phyloP scores from a whole-genome alignment of 2,329 filamentous ascomycete genomes.

The Verticillium tricorpus region DNA sequence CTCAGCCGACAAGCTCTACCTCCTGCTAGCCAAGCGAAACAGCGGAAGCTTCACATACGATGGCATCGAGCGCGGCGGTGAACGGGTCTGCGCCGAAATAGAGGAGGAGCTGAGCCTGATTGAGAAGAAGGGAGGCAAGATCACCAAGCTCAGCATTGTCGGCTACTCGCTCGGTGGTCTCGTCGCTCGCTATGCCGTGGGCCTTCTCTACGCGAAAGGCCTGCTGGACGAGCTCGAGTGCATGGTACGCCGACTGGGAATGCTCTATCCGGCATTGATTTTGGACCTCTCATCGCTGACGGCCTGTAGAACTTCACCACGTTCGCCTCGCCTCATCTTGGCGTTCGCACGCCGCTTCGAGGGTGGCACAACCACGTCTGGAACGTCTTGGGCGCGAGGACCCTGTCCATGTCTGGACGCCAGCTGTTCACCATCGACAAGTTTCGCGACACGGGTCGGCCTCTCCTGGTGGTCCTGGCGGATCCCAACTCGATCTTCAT shows the following conservation, averaged over 20 bases:
- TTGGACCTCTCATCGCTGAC: constrained; percentile 5
- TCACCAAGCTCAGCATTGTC: constrained; percentile 79
- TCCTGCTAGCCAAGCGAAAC: constrained; percentile 70
- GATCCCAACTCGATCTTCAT: constrained; percentile 86
- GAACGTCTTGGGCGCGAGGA: constrained; percentile 81
- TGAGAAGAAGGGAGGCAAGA: constrained; percentile 59
- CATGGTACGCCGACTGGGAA: constrained; percentile 43
- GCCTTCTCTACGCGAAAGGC: constrained; percentile 75
- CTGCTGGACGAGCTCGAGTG: constrained; percentile 76
- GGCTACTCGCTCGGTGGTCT: constrained; percentile 90
- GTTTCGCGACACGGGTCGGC: constrained; percentile 78
- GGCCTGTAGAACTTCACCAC: constrained; percentile 75
- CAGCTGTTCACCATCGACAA: constrained; percentile 85
- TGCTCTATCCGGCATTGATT: constrained; percentile 8
- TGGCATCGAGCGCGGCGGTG: constrained; percentile 63
- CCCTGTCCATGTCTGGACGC: constrained; percentile 75
- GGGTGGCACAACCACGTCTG: constrained; percentile 64
- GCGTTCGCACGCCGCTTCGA: constrained; percentile 65
- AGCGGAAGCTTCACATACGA: constrained; percentile 69
- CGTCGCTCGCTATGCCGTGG: constrained; percentile 80
- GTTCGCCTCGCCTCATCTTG: constrained; percentile 80
- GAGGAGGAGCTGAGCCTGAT: constrained; percentile 57
- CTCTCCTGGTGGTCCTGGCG: constrained; percentile 75
- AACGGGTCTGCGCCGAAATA: constrained; percentile 63
- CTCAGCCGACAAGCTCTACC: constrained; percentile 59